These are phyloP conservation scores for Coemansia sp. DNA, from an alignment of 192 early-diverging fungal genomes.

Conservation along the genomic window DNA sequence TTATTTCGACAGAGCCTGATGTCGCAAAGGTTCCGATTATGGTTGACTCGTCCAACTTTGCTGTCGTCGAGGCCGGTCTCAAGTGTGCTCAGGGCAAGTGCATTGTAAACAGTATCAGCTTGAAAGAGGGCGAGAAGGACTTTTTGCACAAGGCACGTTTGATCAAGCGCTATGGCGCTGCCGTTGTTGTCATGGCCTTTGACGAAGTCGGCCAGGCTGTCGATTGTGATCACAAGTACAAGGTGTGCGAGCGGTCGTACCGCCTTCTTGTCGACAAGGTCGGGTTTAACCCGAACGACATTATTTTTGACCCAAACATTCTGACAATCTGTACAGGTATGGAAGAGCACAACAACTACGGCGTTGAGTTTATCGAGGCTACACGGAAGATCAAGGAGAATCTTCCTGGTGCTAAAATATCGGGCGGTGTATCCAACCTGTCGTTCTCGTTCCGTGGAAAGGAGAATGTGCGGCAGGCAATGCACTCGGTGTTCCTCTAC, in stretches of 20 bases:
- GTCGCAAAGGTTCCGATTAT: conserved; percentile 85
- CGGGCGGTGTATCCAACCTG: conserved; percentile 95
- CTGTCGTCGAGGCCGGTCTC: conserved; percentile 91
- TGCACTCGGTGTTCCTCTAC: conserved; percentile 95
- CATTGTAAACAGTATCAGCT: conserved; percentile 94
- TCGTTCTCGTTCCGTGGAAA: conserved; percentile 98
- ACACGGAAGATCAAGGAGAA: conserved; percentile 70
- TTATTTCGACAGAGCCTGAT: conserved; percentile 92
- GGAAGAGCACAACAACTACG: conserved; percentile 97
- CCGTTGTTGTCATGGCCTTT: conserved; percentile 97
- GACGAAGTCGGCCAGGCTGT: conserved; percentile 94
- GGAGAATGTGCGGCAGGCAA: conserved; percentile 86
- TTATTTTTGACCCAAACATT: conserved; percentile 92
- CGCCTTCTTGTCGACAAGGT: conserved; percentile 80
- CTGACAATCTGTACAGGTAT: conserved; percentile 94
- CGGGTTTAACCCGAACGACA: conserved; percentile 82
- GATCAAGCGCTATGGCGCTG: conserved; percentile 88
- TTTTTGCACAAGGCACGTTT: conserved; percentile 89
- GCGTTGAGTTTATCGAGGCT: conserved; percentile 88
- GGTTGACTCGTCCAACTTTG: conserved; percentile 98
- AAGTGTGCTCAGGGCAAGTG: conserved; percentile 97
- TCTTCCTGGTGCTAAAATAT: conserved; percentile 88
- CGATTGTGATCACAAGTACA: conserved; percentile 78
- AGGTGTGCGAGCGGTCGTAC: conserved; percentile 89
- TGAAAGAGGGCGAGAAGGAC: conserved; percentile 93